Evolutionary conservation across 352 stramenopile species (phyloP).

Genomic region (Pythium chondricola): DNA sequence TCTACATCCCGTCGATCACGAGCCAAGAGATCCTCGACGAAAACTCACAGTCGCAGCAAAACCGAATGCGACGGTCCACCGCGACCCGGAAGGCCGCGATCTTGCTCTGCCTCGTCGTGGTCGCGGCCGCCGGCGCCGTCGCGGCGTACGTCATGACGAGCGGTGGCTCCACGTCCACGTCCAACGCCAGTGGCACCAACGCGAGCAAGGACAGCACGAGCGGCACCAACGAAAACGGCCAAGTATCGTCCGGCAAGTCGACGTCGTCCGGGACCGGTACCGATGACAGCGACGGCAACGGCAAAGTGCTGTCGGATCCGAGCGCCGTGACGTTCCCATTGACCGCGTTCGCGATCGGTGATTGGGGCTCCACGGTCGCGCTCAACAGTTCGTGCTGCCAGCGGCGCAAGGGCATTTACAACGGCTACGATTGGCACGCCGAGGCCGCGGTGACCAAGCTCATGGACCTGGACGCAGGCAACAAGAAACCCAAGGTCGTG

Average conservation of each 20-base stretch:
- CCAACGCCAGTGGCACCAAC: constrained; percentile 5
- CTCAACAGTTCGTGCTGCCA: constrained; percentile 20
- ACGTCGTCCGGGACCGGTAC: not conserved
- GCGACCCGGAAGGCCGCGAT: constrained; percentile 15
- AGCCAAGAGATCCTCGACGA: constrained; percentile 23
- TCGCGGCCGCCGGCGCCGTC: constrained; percentile 11
- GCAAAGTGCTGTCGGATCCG: constrained; percentile 17
- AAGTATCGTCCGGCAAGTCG: not conserved
- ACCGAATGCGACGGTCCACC: not conserved
- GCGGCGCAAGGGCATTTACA: constrained; percentile 25
- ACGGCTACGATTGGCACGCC: constrained; percentile 24
- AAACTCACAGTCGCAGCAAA: constrained; percentile 13
- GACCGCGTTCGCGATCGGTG: constrained; percentile 22
- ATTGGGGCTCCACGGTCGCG: constrained; percentile 21
- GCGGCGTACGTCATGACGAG: constrained; percentile 14
- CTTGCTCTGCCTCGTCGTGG: constrained; percentile 9
- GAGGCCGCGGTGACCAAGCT: constrained; percentile 25
- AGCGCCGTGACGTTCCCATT: constrained; percentile 11
- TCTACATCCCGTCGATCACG: constrained; percentile 21
- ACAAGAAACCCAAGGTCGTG: constrained; percentile 26
- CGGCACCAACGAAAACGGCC: not conserved
- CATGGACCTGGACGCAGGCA: constrained; percentile 25
- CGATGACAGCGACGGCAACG: not conserved
- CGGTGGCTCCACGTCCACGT: constrained; percentile 8
- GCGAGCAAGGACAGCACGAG: constrained; percentile 4